Evolutionary conservation across 345 rosid genomes (phyloP).

Genomic region (Lumnitzera littorea): DNA sequence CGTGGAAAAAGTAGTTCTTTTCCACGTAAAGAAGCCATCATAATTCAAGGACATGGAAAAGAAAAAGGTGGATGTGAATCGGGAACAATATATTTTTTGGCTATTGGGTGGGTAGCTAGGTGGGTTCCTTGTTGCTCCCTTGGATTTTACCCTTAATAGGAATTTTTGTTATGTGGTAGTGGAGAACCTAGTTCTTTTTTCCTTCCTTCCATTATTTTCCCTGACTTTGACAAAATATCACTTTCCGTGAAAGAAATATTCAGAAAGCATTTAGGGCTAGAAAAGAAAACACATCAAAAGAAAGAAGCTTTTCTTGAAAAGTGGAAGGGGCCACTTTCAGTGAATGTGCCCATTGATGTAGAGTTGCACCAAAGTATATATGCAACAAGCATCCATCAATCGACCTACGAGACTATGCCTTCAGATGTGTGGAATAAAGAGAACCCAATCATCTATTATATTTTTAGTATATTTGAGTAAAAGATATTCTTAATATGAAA

Average conservation of each 20-base stretch:
- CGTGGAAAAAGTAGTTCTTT: conserved; percentile 4
- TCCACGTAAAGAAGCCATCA: conserved; percentile 12
- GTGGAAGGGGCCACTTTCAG: conserved; percentile 2
- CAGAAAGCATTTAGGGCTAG: too few relatives aligned
- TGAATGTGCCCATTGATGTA: conserved; percentile 2
- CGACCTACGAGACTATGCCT: too few relatives aligned
- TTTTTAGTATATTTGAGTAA: too few relatives aligned
- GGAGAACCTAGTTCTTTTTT: conserved; percentile 10
- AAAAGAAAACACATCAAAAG: too few relatives aligned
- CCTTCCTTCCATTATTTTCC: conserved; percentile 1
- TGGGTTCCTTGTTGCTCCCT: neutral
- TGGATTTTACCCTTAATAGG: conserved; percentile 8
- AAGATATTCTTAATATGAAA: too few relatives aligned
- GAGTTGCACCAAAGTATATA: conserved; percentile 3
- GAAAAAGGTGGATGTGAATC: neutral
- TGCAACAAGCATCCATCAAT: neutral
- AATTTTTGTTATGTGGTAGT: neutral
- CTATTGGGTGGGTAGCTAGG: neutral
- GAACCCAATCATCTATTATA: too few relatives aligned
- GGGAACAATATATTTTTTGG: neutral
- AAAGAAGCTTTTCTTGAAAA: conserved; percentile 4
- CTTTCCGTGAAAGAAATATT: neutral
- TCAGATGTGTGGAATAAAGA: too few relatives aligned
- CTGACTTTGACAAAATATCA: conserved; percentile 15
- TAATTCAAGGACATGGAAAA: neutral